Evolutionary conservation across 1,139 yeast genomes (phyloP), one percentile per base, ranked within the genome.

Genomic region (Debaryomyces psychrophilus): DNA sequence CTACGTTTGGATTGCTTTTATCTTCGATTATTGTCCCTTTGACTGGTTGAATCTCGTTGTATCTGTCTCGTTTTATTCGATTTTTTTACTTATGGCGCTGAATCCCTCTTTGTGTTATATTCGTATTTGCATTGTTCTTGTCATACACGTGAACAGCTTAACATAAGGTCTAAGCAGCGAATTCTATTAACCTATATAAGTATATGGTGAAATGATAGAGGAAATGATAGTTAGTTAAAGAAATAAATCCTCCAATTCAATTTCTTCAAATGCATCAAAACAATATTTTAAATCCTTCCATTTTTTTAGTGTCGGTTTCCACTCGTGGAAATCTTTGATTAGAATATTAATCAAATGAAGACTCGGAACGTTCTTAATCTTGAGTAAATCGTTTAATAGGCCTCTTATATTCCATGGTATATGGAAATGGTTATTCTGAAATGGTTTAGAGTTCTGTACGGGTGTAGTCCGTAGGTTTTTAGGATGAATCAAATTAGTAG

Each of bases 231-330:
- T 20, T 27, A 20, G 34, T 39, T 43, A 54, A 29, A 56, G 43
- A 15, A 64, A 27, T 28, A 73, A 57, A 14, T 73, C 79, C 41
- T 69, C 72, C 8, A 65, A 36, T 22, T 61, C 66, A 31, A 67
- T 52, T 11, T 67, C 71, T 15, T 62, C 68, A 22, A 75, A 59
- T 3, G 71, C 76, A 38, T 70, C 71, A 23, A 74, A 62, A 33
- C 70, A 64, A 49, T 65, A 68, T 51, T 69, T 70, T 38, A 78
- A 51, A 14, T 78, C 83, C 41, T 67, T 69, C 72, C 73, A 69
- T 8, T 50, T 59, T 40, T 66, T 64, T 2, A 58, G 54, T 11
- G 58, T 56, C 0, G 80, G 77, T 5, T 68, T 68, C 84, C 84
- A 79, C 0, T 49, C 41, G 7, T 57, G 52, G 54, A 61, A 79